These are phyloP conservation scores for Cytospora leucostoma DNA, from an alignment of 2,329 filamentous ascomycete species.

Conservation along the genomic window DNA sequence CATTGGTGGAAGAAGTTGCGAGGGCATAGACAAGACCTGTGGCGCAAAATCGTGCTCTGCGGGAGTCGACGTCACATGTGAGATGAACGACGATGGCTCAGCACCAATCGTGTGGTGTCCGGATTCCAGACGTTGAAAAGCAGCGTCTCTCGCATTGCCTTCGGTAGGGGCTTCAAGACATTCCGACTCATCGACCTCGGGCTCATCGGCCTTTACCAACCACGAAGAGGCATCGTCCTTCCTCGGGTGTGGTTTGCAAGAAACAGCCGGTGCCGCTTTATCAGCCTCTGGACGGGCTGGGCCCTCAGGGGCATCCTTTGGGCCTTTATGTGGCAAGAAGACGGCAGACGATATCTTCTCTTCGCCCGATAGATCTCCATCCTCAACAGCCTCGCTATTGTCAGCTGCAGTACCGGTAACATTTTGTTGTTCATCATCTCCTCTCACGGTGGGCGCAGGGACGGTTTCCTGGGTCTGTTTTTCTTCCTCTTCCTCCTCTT, in stretches of 20 bases:
- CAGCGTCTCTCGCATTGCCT: constrained; percentile 30
- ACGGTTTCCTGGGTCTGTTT: constrained; percentile 20
- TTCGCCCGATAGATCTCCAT: constrained; percentile 67
- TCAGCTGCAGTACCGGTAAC: constrained; percentile 33
- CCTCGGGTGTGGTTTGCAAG: constrained; percentile 24
- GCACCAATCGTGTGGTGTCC: constrained; percentile 20
- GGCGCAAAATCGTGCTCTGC: constrained; percentile 37
- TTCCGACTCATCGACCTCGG: constrained; percentile 39
- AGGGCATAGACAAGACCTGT: constrained; percentile 37
- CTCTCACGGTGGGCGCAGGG: background rate
- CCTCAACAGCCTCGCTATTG: constrained; percentile 44
- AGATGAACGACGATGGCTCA: constrained; percentile 10
- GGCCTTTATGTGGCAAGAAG: constrained; percentile 74
- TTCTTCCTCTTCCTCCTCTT: constrained; percentile 2
- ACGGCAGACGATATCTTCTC: constrained; percentile 87
- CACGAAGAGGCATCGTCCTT: constrained; percentile 41
- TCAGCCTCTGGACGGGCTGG: constrained; percentile 31
- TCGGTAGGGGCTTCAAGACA: constrained; percentile 38
- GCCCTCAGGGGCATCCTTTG: constrained; percentile 42
- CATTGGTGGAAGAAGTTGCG: constrained; percentile 44
- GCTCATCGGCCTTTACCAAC: constrained; percentile 61
- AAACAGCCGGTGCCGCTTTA: constrained; percentile 19
- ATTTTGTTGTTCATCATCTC: constrained; percentile 17
- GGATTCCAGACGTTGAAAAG: background rate
- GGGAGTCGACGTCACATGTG: constrained; percentile 16